phyloP scores from a whole-genome alignment of 78 protist genomes.

The Isochrysis galbana region DNA sequence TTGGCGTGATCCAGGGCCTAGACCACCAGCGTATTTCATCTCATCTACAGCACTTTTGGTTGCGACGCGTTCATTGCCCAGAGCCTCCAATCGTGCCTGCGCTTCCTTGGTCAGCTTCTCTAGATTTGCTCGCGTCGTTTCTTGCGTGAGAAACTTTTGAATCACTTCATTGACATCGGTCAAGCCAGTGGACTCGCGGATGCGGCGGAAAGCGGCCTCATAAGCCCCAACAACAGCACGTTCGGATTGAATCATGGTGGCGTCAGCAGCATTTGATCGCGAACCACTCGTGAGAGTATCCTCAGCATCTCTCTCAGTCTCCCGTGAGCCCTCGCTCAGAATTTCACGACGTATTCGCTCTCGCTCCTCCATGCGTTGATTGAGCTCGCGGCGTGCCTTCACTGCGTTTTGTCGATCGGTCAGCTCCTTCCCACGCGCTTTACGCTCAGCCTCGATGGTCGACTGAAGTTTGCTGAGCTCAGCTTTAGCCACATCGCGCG shows the following conservation, averaged over 20 bases:
- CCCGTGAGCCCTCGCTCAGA: conserved; percentile 37
- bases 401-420: conserved; percentile 34
- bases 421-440: conserved; percentile 35
- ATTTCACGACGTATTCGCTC: conserved; percentile 28
- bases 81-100: conserved; percentile 40
- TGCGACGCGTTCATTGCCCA: conserved; percentile 29
- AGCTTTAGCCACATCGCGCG: conserved; percentile 52
- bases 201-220: conserved; percentile 50
- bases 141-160: conserved; percentile 58
- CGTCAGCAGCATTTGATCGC: too few relatives aligned
- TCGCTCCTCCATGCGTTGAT: conserved; percentile 36
- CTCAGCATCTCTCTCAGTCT: too few relatives aligned
- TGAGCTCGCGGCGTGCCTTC: conserved; percentile 30
- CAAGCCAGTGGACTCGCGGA: conserved; percentile 65
- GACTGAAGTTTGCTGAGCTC: conserved; percentile 55
- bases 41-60: conserved; percentile 33
- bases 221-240: too few relatives aligned
- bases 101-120: conserved; percentile 46
- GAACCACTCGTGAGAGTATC: too few relatives aligned
- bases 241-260: too few relatives aligned
- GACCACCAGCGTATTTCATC: conserved; percentile 41
- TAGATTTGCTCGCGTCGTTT: conserved; percentile 30
- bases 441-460: conserved; percentile 38
- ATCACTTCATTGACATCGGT: conserved; percentile 51
- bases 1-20: not conserved